Conservation (phyloP, 2,329 filamentous ascomycete species). For the Clathrospora elynae region DNA sequence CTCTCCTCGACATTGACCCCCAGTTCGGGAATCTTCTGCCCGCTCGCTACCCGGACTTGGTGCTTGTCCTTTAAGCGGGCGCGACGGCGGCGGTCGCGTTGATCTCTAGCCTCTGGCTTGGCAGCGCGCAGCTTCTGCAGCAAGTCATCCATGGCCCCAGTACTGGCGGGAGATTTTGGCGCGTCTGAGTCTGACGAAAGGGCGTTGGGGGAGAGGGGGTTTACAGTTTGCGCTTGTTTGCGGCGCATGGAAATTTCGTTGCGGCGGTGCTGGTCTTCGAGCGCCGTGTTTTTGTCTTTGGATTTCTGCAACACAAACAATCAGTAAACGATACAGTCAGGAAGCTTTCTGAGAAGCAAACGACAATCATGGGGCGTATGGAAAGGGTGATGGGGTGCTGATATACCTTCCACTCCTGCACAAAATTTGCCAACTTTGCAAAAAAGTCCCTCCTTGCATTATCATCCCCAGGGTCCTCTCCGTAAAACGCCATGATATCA, state of each 20-base stretch:
- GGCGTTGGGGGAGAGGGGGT: constrained; percentile 62
- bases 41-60: constrained; percentile 85
- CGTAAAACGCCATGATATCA: constrained; percentile 95
- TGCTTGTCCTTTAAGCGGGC: constrained; percentile 89
- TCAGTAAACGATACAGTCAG: too few species aligned
- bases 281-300: constrained; percentile 82
- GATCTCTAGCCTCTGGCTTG: constrained; percentile 85
- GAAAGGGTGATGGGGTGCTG: background rate
- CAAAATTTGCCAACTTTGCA: constrained; percentile 85
- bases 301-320: constrained; percentile 81
- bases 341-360: too few species aligned
- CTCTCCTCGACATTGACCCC: constrained; percentile 61
- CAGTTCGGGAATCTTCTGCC: constrained; percentile 81
- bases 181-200: constrained; percentile 51
- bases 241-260: constrained; percentile 93
- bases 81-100: constrained; percentile 83
- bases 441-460: constrained; percentile 96
- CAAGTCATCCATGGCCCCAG: constrained; percentile 93
- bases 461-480: constrained; percentile 89
- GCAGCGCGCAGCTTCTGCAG: constrained; percentile 94
- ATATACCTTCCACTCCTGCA: constrained; percentile 84
- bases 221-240: constrained; percentile 58
- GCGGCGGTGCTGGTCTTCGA: constrained; percentile 81
- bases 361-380: too few species aligned
- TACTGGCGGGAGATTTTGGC: constrained; percentile 67